phyloP scores from a whole-genome alignment of 2,329 filamentous ascomycete species.

The Magnaporthales sp. region DNA sequence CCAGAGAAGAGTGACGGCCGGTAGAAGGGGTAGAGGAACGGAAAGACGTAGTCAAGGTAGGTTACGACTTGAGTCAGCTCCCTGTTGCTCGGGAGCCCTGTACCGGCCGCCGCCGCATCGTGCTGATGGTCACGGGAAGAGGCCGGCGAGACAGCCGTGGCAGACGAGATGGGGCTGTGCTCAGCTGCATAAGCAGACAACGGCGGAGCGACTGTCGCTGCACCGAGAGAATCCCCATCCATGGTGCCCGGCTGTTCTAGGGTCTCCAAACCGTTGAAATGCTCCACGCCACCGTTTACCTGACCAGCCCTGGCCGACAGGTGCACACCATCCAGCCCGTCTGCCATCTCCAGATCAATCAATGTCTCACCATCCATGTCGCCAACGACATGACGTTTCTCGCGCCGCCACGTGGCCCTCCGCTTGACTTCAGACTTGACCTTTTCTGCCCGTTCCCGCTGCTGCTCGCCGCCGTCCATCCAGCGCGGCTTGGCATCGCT shows the following conservation, averaged over 20 bases:
- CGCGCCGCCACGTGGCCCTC: slow-evolving; percentile 39
- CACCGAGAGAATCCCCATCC: not conserved
- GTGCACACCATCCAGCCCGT: slow-evolving; percentile 11
- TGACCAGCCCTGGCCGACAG: slow-evolving; percentile 6
- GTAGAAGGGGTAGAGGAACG: slow-evolving; percentile 56
- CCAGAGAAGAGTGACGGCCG: slow-evolving; percentile 44
- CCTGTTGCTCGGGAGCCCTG: slow-evolving; percentile 11
- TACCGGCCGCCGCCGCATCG: slow-evolving; percentile 1
- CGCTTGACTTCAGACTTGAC: slow-evolving; percentile 51
- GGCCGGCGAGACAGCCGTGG: not conserved
- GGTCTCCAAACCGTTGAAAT: not conserved
- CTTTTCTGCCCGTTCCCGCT: slow-evolving; percentile 40
- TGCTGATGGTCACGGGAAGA: not conserved
- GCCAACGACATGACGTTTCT: slow-evolving; percentile 36
- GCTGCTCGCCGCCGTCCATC: slow-evolving; percentile 44
- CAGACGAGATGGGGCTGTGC: not conserved
- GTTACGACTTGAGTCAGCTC: slow-evolving; percentile 38
- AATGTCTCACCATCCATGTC: slow-evolving; percentile 20
- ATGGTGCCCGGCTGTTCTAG: not conserved
- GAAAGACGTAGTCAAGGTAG: slow-evolving; percentile 54
- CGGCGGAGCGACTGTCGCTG: slow-evolving; percentile 2
- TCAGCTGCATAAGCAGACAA: not conserved
- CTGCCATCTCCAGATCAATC: slow-evolving; percentile 17
- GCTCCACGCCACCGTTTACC: not conserved
- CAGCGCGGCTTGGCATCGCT: slow-evolving; percentile 43